Evolutionary conservation across 805 yeast genomes (phyloP).

Genomic region (Starmera dryadoides): DNA sequence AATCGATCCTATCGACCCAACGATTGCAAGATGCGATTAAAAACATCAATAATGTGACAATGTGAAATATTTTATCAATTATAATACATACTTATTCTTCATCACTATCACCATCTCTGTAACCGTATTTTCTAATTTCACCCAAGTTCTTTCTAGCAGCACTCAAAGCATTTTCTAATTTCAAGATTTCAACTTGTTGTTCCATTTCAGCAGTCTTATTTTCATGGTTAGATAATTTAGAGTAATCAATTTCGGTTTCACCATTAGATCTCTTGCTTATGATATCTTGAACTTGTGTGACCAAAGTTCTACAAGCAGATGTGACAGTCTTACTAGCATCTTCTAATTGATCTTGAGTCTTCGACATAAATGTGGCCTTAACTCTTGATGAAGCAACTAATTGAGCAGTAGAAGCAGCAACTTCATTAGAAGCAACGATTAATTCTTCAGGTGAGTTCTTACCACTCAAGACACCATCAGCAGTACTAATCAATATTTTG

Average conservation of each 20-base stretch:
- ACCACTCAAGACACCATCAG: constrained; percentile 70
- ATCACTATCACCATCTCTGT: constrained; percentile 55
- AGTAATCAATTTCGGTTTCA: constrained; percentile 48
- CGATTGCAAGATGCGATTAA: no score
- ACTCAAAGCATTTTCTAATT: constrained; percentile 65
- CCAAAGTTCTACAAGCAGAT: constrained; percentile 69
- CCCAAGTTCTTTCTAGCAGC: constrained; percentile 77
- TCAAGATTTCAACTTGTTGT: constrained; percentile 84
- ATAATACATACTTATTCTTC: constrained; percentile 38
- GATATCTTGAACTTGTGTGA: constrained; percentile 58
- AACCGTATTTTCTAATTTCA: constrained; percentile 75
- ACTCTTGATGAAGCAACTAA: constrained; percentile 88
- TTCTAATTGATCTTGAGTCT: constrained; percentile 71
- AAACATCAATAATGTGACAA: no score
- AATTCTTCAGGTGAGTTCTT: constrained; percentile 71
- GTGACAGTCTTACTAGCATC: constrained; percentile 61
- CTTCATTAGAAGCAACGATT: constrained; percentile 87
- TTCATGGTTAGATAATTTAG: constrained; percentile 65
- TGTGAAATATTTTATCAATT: no score
- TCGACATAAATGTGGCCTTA: constrained; percentile 69
- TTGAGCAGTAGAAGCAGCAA: constrained; percentile 88
- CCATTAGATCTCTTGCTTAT: constrained; percentile 27
- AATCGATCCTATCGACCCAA: no score
- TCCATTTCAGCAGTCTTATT: constrained; percentile 86
- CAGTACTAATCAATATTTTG: constrained; percentile 72